Conservation (phyloP, 2,329 filamentous ascomycete genomes). For the Geosmithia flava region DNA sequence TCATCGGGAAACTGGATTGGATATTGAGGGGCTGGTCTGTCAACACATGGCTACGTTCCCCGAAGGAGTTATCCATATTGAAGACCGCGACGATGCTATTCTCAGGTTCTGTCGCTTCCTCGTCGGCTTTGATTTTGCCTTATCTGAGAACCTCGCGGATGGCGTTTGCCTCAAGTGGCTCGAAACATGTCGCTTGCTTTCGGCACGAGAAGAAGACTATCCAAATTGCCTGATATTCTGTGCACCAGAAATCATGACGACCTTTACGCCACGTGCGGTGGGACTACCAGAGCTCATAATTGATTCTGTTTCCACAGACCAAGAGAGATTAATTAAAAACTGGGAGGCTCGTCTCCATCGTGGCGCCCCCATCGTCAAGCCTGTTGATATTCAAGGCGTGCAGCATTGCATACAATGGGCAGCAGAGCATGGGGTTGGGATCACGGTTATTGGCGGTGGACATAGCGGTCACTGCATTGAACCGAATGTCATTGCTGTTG, state of each 20-base stretch:
- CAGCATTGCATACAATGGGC: slow-evolving; percentile 47
- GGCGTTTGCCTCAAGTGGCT: slow-evolving; percentile 25
- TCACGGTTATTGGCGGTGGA: slow-evolving; percentile 43
- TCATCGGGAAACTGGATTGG: slow-evolving; percentile 33
- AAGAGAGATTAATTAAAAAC: slow-evolving; percentile 31
- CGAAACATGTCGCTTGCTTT: slow-evolving; percentile 12
- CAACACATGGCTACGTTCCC: slow-evolving; percentile 33
- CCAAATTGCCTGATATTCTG: slow-evolving; percentile 30
- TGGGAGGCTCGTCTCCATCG: slow-evolving; percentile 29
- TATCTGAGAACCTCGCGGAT: slow-evolving; percentile 3
- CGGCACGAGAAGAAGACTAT: not conserved
- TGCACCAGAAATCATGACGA: slow-evolving; percentile 34
- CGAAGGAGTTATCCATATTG: slow-evolving; percentile 26
- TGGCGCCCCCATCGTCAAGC: slow-evolving; percentile 31
- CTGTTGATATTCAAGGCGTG: slow-evolving; percentile 32
- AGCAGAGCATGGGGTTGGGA: slow-evolving; percentile 24
- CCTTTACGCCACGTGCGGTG: slow-evolving; percentile 34
- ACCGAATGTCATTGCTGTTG: slow-evolving; percentile 39
- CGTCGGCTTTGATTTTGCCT: slow-evolving; percentile 28
- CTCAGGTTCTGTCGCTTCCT: slow-evolving; percentile 41
- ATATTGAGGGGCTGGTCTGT: slow-evolving; percentile 34
- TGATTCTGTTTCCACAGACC: slow-evolving; percentile 22
- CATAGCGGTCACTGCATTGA: slow-evolving; percentile 47
- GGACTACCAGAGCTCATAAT: slow-evolving; percentile 26
- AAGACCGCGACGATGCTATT: slow-evolving; percentile 29